Conservation (phyloP, 2,329 filamentous ascomycete genomes). For the Botrytis aclada region DNA sequence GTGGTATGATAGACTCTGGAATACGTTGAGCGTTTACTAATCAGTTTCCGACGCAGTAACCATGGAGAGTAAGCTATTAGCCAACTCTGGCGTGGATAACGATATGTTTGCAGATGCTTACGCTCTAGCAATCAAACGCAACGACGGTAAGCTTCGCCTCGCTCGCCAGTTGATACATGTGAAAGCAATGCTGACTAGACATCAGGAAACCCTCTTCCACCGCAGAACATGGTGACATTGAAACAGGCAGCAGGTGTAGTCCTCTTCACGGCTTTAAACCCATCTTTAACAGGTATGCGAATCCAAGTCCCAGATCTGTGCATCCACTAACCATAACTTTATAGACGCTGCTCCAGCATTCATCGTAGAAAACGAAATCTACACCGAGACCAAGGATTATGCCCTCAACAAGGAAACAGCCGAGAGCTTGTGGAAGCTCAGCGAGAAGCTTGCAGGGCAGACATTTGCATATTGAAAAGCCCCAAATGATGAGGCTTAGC, state of each 20-base stretch:
- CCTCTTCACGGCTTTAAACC: neutral
- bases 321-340: too few relatives aligned
- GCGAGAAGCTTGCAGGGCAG: slow-evolving; percentile 21
- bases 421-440: slow-evolving; percentile 20
- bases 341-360: neutral
- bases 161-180: fast-evolving
- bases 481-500: neutral
- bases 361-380: neutral
- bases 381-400: neutral
- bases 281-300: neutral
- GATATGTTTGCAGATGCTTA: neutral
- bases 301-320: too few relatives aligned
- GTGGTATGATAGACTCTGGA: too few relatives aligned
- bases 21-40: too few relatives aligned
- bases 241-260: slow-evolving; percentile 1
- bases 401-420: slow-evolving; percentile 7
- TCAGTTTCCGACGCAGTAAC: too few relatives aligned
- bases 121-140: neutral
- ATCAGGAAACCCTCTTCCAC: neutral
- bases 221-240: neutral
- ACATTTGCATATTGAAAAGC: slow-evolving; percentile 14
- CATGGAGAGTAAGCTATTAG: neutral
- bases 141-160: neutral
- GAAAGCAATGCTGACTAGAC: neutral
- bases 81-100: neutral